Evolutionary conservation across 2,329 filamentous ascomycete species (phyloP).

Genomic region (Curvularia lunata): DNA sequence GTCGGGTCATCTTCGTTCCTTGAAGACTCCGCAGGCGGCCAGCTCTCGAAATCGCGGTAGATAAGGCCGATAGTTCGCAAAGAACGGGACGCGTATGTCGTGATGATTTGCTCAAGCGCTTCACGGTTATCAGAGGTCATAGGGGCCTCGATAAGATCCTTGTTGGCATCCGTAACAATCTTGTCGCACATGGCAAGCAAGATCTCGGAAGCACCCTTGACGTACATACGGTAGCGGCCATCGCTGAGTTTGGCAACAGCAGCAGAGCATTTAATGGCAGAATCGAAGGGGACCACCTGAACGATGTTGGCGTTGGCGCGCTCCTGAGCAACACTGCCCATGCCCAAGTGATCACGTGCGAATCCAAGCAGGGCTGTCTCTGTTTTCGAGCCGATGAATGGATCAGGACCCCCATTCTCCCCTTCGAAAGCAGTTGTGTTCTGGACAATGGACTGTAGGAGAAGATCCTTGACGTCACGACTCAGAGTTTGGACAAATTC

Average conservation of each 20-base stretch:
- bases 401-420: constrained; percentile 49
- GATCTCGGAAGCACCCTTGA: constrained; percentile 61
- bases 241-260: constrained; percentile 64
- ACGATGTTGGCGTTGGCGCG: constrained; percentile 66
- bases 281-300: constrained; percentile 67
- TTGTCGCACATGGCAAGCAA: constrained; percentile 55
- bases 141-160: constrained; percentile 59
- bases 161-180: constrained; percentile 66
- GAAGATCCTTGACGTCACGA: constrained; percentile 60
- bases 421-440: constrained; percentile 54
- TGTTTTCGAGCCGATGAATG: constrained; percentile 78
- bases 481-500: constrained; percentile 63
- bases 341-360: constrained; percentile 68
- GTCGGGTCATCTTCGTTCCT: constrained; percentile 65
- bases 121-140: constrained; percentile 65
- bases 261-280: constrained; percentile 72
- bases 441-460: constrained; percentile 62
- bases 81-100: constrained; percentile 78
- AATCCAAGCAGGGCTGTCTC: constrained; percentile 77
- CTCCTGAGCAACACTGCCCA: constrained; percentile 66
- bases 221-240: constrained; percentile 63
- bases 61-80: constrained; percentile 84
- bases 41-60: constrained; percentile 81
- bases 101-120: constrained; percentile 70
- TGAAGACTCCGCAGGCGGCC: constrained; percentile 72